These are phyloP conservation scores for Camellia lanceoleosa DNA, from an alignment of 148 eudicot species.

Conservation along the genomic window DNA sequence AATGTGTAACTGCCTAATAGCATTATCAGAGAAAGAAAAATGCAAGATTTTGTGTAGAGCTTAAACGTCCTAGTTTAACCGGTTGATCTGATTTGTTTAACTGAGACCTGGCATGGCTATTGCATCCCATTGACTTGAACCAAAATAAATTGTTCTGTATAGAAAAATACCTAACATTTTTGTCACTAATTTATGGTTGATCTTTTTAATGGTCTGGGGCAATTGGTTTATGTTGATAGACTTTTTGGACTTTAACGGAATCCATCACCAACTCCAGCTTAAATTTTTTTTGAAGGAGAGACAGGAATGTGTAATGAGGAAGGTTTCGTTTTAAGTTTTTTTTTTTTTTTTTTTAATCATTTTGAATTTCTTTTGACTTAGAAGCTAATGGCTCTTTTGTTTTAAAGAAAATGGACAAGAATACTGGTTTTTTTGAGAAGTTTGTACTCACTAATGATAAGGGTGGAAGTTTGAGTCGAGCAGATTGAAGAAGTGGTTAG, in stretches of 20 bases:
- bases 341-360: too few relatives aligned
- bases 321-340: too few relatives aligned
- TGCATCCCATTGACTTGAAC: neutral
- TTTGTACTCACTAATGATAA: too few relatives aligned
- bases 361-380: too few relatives aligned
- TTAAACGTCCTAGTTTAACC: neutral
- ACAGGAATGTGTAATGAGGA: too few relatives aligned
- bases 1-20: neutral
- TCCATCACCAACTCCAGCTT: neutral
- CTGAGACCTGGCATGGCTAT: neutral
- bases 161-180: neutral
- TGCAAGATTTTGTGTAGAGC: neutral
- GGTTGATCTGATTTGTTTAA: neutral
- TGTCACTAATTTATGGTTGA: neutral
- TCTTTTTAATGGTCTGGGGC: neutral
- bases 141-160: neutral
- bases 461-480: too few relatives aligned
- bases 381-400: too few relatives aligned
- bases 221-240: neutral
- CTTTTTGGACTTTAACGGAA: neutral
- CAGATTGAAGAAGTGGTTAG: too few relatives aligned
- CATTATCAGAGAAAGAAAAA: neutral
- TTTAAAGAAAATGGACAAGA: too few relatives aligned
- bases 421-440: too few relatives aligned
- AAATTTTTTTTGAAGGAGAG: too few relatives aligned